Evolutionary conservation across 2,329 filamentous ascomycete species (phyloP), one percentile per base, ranked within the genome.

Genomic region (Ceratocystis variospora): DNA sequence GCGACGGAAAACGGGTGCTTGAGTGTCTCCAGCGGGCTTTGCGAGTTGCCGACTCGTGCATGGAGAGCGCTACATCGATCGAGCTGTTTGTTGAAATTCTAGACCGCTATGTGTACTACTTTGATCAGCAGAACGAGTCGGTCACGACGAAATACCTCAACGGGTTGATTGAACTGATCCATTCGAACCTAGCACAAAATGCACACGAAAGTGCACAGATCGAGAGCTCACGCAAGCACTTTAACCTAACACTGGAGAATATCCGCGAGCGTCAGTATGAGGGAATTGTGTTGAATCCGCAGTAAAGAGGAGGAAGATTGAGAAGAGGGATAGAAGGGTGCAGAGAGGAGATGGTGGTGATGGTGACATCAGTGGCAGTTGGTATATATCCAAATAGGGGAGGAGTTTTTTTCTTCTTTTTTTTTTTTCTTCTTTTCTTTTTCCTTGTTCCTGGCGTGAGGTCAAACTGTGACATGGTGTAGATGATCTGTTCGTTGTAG

Each of bases 131-230:
- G 74, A 99, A 99, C 76, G 94, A 99, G 77, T 92, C 92, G 70
- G 94, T 99, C 48, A 99, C 94, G 4, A 96, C 88, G 2, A 97
- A 97, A 77, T 99, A 97, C 75, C 83, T 99, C 69, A 99, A 99
- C 73, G 94, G 94, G 2, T 84, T 99, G 63, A 97, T 99, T 73
- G 94, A 99, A 77, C 84, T 99, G 69, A 97, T 99, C 73, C 92
- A 99, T 76, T 96, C 91, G 25, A 99, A 99, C 74, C 81, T 99
- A 41, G 87, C 87, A 70, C 91, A 88, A 66, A 94, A 90, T 73
- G 87, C 90, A 73, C 84, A 87, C 71, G 89, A 94, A 71, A 89
- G 88, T 41, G 83, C 87, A 0, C 88, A 87, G 25, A 82, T 97
- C 63, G 94, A 99, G 73, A 90, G 86, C 70, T 95, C 94, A 69